Evolutionary conservation across 2,329 filamentous ascomycete species (phyloP), one percentile per base, ranked within the genome.

Genomic region (Scortechinia acanthostroma): DNA sequence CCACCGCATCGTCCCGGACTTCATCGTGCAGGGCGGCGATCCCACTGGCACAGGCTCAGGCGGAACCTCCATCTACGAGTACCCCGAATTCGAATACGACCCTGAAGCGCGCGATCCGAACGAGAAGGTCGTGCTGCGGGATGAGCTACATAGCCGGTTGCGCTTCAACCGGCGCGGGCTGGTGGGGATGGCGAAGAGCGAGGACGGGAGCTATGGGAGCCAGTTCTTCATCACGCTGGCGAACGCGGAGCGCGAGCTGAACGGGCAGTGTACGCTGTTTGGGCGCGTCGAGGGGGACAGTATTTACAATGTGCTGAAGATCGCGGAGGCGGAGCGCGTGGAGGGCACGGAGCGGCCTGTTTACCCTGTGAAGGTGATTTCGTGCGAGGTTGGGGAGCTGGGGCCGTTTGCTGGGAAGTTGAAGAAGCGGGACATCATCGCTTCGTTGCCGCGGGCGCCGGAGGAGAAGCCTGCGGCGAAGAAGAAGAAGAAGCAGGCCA

Each of bases 141-240:
- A 85, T 67, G 81, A 86, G 56, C 69, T 85, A 47, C 80, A 85
- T 59, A 77, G 71, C 53, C 69, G 81, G 28, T 62, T 86, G 52
- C 80, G 80, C 55, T 85, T 80, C 63, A 86, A 83, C 48, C 66
- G 81, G 48, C 66, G 81, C 47, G 81, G 81, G 1, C 58, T 85
- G 55, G 61, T 86, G 53, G 81, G 81, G n/a, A 84, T 85, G 81
- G 81, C 80, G n/a, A 84, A 85, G 53, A 69, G 65, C 14, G 65
- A 68, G 44, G 65, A 67, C 49, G 35, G 35, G 35, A 40, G 13
- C 6, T 84, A 85, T 58, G 80, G 78, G 22, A 83, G 77, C 53
- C 81, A 86, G 58, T 86, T 85, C 63, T 86, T 86, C 60, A 70
- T 86, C 40, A 85, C 81, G 1, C 58, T 86, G 45, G 78, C 65